Base-by-base conservation (phyloP, 2,329 filamentous ascomycete genomes). In the Fonsecaea pedrosoi region DNA sequence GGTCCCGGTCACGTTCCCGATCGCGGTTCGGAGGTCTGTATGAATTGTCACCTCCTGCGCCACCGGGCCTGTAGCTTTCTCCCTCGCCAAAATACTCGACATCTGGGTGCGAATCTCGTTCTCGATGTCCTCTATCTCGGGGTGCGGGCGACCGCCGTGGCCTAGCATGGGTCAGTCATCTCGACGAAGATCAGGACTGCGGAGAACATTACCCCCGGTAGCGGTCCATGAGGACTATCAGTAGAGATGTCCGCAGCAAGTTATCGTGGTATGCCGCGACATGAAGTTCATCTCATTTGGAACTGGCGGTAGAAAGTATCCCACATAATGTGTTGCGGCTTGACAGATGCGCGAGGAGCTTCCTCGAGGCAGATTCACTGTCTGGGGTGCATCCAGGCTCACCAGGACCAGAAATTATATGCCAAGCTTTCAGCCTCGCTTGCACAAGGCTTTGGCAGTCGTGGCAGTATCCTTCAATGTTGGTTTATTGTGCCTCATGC, bases 61-160 rank as follows among this genome's bases (percentile, higher is more conserved):
- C 72, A 37, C 71, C 72, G n/a, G 72, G 72, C 45, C 72, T 57
- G 65, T 74, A 74, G 53, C 71, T 73, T 67, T 74, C 72, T 13
- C 72, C 72, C 40, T 62, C 65, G 21, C 72, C 72, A 61, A 73
- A 72, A 42, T 71, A 70, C 54, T 71, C 70, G 48, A 73, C 72
- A 48, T 72, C 60, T 35, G 71, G 69, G 57, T 71, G 45, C 6
- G 8, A 25, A 25, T 50, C 45, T 50, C 45, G 45, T 50, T 50
- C 69, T 38, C 71, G 69, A 15, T 60, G 61, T 45, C 56, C 59
- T 64, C 69, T 69, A 56, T 70, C 70, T 59, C 69, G 66, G 9
- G 45, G 45, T 13, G 65, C 62, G 66, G 70, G 69, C 53, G 66
- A 70, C 56, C 66, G 63, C 50, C 68, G 63, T 25, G 64, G 55